Conservation (phyloP, 768 basidiomycete genomes). For the Kwoniella shandongensis region DNA sequence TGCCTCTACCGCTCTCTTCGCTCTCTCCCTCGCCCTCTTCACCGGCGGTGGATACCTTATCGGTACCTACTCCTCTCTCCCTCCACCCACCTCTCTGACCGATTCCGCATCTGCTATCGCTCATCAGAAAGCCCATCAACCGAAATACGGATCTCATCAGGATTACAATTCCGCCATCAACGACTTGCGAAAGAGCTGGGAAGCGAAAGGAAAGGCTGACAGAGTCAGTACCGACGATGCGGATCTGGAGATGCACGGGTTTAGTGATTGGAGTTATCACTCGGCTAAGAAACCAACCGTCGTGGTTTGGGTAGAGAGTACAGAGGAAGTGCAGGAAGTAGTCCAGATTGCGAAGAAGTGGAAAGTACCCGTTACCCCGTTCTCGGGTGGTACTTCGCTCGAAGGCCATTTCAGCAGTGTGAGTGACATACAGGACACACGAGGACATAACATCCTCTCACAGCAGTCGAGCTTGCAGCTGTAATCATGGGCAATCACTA, state of each 20-base stretch:
- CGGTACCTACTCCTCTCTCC: conserved; percentile 9
- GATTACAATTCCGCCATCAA: conserved; percentile 40
- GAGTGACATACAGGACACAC: conserved; percentile 30
- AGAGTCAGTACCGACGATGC: conserved; percentile 39
- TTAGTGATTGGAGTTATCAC: conserved; percentile 51
- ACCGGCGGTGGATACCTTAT: conserved; percentile 30
- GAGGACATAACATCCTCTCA: background rate
- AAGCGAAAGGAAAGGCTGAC: conserved; percentile 31
- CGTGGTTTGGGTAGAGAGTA: conserved; percentile 57
- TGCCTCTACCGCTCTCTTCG: conserved; percentile 17
- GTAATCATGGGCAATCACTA: background rate
- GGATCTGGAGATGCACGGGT: conserved; percentile 44
- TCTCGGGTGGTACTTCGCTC: conserved; percentile 79
- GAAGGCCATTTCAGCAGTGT: conserved; percentile 85
- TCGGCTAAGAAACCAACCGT: conserved; percentile 44
- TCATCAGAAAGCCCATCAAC: conserved; percentile 34
- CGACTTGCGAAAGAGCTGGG: conserved; percentile 28
- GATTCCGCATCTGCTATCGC: conserved; percentile 35
- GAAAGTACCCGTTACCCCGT: conserved; percentile 73
- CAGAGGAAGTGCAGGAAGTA: conserved; percentile 77
- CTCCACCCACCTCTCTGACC: conserved; percentile 20
- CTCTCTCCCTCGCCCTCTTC: conserved; percentile 25
- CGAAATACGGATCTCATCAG: conserved; percentile 29
- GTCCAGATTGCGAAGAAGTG: conserved; percentile 74
- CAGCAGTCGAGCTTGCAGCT: background rate